Conservation (phyloP, 202 grass and related monocot genomes). For the Dendrocalamus latiflorus region DNA sequence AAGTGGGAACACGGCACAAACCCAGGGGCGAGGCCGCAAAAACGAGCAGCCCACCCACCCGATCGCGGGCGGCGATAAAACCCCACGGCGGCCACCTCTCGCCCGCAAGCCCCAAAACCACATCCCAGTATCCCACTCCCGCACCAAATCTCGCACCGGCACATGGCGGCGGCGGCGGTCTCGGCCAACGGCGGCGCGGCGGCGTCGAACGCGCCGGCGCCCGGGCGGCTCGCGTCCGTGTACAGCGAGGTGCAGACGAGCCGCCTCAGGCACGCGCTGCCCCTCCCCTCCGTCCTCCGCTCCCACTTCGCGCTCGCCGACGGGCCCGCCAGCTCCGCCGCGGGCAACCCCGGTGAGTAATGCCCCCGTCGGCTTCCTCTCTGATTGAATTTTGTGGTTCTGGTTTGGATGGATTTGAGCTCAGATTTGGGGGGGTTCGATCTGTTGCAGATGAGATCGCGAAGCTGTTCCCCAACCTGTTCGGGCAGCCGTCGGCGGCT, state of each 20-base stretch:
- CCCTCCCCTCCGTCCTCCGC: slow-evolving; percentile 60
- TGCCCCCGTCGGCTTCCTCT: neutral
- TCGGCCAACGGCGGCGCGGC: slow-evolving; percentile 27
- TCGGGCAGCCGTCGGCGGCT: slow-evolving; percentile 66
- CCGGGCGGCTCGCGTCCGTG: slow-evolving; percentile 47
- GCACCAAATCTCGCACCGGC: slow-evolving; percentile 24
- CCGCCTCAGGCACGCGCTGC: slow-evolving; percentile 61
- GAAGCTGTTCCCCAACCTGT: slow-evolving; percentile 83
- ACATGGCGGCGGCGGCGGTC: slow-evolving; percentile 44
- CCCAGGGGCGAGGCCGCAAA: slow-evolving; percentile 33
- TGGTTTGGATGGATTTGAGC: neutral
- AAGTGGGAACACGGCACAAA: neutral
- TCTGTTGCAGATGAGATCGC: slow-evolving; percentile 75
- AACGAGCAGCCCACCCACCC: neutral
- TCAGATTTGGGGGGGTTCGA: slow-evolving; percentile 12
- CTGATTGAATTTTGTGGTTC: slow-evolving; percentile 3
- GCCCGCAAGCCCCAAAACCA: neutral
- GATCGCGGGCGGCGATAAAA: slow-evolving; percentile 21
- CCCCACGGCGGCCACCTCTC: slow-evolving; percentile 12
- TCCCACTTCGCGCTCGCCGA: slow-evolving; percentile 40
- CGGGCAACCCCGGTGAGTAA: slow-evolving; percentile 56
- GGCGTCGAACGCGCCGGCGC: slow-evolving; percentile 24
- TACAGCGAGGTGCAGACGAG: slow-evolving; percentile 81
- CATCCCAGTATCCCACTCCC: neutral
- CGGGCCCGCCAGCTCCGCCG: slow-evolving; percentile 60